Conservation (phyloP, 192 early-diverging fungal genomes). For the Phlyctochytrium arcticum region DNA sequence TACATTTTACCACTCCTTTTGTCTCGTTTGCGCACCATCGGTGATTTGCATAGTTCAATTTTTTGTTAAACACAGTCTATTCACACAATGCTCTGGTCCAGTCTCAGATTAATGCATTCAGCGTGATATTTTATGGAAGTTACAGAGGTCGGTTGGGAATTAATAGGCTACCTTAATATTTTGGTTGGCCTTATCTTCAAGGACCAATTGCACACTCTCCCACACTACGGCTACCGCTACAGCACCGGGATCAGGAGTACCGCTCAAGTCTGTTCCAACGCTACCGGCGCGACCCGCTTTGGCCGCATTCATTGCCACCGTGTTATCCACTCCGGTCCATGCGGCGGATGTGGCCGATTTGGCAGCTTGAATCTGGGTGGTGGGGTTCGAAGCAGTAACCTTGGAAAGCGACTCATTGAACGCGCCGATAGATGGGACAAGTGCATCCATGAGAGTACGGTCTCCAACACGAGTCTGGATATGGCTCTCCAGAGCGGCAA, state of each 20-base stretch:
- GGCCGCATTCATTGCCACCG: conserved; percentile 24
- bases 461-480: conserved; percentile 21
- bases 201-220: conserved; percentile 24
- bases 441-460: conserved; percentile 31
- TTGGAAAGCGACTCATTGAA: conserved; percentile 1
- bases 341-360: not conserved
- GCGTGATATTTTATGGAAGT: no score
- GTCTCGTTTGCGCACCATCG: no score
- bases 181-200: no score
- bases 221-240: conserved; percentile 24
- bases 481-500: not conserved
- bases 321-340: conserved; percentile 18
- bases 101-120: no score
- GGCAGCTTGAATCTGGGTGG: not conserved
- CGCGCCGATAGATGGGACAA: conserved; percentile 11
- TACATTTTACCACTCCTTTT: no score
- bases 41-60: no score
- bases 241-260: conserved; percentile 38
- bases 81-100: no score
- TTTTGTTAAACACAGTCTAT: no score
- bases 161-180: no score
- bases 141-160: no score
- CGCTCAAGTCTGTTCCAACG: conserved; percentile 12
- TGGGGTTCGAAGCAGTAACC: no score
- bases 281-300: conserved; percentile 19